These are phyloP conservation scores for Schoenoplectus triqueter DNA, from an alignment of 202 grass and related monocot genomes.

Conservation along the genomic window DNA sequence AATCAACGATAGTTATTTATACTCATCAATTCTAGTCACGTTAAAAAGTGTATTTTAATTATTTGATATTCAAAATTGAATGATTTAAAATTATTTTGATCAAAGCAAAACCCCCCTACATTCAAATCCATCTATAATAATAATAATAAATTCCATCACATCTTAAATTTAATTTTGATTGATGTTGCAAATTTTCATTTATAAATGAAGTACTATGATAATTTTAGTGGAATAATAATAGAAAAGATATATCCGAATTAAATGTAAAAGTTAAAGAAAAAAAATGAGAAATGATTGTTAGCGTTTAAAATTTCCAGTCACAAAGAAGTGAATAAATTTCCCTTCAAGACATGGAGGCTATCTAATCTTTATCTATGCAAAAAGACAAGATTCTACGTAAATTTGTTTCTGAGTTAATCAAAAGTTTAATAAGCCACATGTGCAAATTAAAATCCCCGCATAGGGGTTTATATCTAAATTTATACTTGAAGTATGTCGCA, in stretches of 20 bases:
- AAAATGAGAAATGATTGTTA: neutral
- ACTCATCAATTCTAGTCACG: no score
- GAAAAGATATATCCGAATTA: neutral
- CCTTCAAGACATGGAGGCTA: neutral
- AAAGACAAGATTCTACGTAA: neutral
- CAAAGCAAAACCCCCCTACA: no score
- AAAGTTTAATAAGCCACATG: conserved; percentile 10
- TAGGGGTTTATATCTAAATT: neutral
- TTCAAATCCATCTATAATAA: no score
- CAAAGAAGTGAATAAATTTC: neutral
- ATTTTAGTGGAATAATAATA: neutral
- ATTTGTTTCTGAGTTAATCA: neutral
- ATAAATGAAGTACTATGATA: neutral
- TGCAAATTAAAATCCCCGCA: neutral
- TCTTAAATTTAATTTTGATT: no score
- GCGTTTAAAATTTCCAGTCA: neutral
- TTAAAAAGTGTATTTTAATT: no score
- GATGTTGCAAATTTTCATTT: no score
- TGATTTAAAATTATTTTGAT: no score
- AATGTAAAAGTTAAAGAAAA: neutral
- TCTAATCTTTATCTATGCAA: neutral
- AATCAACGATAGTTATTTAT: no score
- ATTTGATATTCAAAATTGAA: no score
- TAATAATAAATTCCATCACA: no score
- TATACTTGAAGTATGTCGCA: neutral